phyloP scores from a whole-genome alignment of 331 rosid species.

The Quercus phellos region DNA sequence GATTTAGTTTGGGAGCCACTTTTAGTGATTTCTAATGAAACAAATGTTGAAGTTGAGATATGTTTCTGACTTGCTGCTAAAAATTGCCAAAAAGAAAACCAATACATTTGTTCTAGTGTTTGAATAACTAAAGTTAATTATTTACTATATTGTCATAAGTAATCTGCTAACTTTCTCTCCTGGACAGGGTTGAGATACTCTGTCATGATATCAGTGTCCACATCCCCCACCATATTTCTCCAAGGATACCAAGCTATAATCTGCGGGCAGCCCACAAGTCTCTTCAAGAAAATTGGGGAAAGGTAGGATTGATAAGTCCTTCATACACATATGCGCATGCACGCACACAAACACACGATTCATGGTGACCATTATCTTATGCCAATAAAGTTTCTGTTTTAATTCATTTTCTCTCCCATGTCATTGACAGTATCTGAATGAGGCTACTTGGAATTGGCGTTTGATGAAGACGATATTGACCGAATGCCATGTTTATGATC shows the following conservation, averaged over 20 bases:
- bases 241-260: conserved; percentile 89
- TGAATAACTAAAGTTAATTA: background rate
- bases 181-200: conserved; percentile 79
- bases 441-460: conserved; percentile 90
- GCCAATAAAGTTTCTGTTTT: background rate
- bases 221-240: conserved; percentile 88
- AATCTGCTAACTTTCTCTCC: conserved; percentile 5
- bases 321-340: background rate
- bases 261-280: conserved; percentile 79
- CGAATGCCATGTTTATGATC: conserved; percentile 74
- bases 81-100: background rate
- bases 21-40: background rate
- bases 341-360: background rate
- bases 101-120: background rate
- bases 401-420: conserved; percentile 16
- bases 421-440: conserved; percentile 64
- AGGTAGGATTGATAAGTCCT: conserved; percentile 42
- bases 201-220: conserved; percentile 88
- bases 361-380: background rate
- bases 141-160: background rate
- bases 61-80: background rate
- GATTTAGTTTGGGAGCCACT: background rate
- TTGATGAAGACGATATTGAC: conserved; percentile 92
- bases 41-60: background rate
- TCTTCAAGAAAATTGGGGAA: conserved; percentile 86